Conservation (phyloP, 305 asterid species). For the Solanum chacoense region DNA sequence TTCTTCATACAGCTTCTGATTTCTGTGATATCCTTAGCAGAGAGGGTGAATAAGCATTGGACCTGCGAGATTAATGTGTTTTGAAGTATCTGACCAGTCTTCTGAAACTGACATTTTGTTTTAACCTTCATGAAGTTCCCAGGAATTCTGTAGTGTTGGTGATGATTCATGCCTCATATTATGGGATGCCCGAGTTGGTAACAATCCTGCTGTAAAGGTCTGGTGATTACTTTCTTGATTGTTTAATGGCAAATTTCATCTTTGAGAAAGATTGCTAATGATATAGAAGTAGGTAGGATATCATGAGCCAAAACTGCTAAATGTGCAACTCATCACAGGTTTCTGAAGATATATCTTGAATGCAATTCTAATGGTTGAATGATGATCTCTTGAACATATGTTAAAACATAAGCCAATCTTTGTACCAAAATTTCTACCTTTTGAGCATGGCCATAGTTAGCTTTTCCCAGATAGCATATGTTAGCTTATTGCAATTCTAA, state of each 20-base stretch:
- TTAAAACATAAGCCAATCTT: neutral
- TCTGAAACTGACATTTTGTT: conserved; percentile 14
- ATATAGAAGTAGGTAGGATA: neutral
- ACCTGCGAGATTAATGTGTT: neutral
- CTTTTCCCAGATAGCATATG: neutral
- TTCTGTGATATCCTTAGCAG: neutral
- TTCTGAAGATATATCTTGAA: neutral
- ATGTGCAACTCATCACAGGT: neutral
- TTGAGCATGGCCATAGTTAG: neutral
- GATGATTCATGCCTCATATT: conserved; percentile 94
- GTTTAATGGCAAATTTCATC: neutral
- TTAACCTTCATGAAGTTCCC: conserved; percentile 46
- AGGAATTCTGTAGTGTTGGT: conserved; percentile 98
- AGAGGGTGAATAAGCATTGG: neutral
- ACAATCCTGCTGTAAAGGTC: conserved; percentile 70
- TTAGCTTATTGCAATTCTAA: neutral
- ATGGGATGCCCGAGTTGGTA: conserved; percentile 89
- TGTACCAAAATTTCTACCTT: neutral
- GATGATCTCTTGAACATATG: neutral
- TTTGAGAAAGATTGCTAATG: neutral
- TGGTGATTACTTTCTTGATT: conserved; percentile 6
- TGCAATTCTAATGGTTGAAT: neutral
- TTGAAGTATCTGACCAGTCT: conserved; percentile 1
- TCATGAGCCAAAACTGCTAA: neutral
- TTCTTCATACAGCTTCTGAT: neutral